Conservation (phyloP, 768 basidiomycete species). For the Lactarius evosmus region DNA sequence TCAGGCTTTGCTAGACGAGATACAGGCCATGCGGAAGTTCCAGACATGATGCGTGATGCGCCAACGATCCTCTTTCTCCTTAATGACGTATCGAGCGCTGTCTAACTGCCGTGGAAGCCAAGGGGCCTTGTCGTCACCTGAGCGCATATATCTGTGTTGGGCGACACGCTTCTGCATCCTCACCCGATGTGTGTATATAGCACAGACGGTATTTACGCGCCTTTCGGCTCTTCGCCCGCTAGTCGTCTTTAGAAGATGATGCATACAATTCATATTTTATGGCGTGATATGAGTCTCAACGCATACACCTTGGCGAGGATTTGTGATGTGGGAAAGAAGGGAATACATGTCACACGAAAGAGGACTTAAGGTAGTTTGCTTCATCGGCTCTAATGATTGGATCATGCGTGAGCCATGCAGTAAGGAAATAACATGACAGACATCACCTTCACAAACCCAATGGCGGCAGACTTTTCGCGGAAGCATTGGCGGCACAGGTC, state of each 20-base stretch:
- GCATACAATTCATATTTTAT: conserved; percentile 13
- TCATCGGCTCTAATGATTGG: conserved; percentile 20
- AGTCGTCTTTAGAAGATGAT: not conserved
- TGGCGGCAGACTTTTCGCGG: conserved; percentile 91
- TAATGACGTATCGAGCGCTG: not conserved
- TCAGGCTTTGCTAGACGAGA: conserved; percentile 79
- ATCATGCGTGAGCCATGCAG: not conserved
- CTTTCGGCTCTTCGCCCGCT: not conserved
- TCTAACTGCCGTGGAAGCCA: not conserved
- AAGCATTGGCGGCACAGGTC: conserved; percentile 99
- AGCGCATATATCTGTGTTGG: not conserved
- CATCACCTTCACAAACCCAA: conserved; percentile 90
- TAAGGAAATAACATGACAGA: not conserved
- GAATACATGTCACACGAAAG: conserved; percentile 5
- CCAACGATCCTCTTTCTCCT: not conserved
- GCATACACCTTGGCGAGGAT: conserved; percentile 14
- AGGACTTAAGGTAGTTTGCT: not conserved
- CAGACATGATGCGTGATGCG: conserved; percentile 49
- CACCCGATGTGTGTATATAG: not conserved
- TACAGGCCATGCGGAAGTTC: conserved; percentile 88
- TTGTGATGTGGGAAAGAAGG: conserved; percentile 1
- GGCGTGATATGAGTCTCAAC: conserved; percentile 1
- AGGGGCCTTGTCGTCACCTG: not conserved
- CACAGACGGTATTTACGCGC: not conserved
- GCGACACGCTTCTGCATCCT: not conserved